Evolutionary conservation across 2,329 filamentous ascomycete species (phyloP), one percentile per base, ranked within the genome.

Genomic region (Stagonosporopsis rhizophila): DNA sequence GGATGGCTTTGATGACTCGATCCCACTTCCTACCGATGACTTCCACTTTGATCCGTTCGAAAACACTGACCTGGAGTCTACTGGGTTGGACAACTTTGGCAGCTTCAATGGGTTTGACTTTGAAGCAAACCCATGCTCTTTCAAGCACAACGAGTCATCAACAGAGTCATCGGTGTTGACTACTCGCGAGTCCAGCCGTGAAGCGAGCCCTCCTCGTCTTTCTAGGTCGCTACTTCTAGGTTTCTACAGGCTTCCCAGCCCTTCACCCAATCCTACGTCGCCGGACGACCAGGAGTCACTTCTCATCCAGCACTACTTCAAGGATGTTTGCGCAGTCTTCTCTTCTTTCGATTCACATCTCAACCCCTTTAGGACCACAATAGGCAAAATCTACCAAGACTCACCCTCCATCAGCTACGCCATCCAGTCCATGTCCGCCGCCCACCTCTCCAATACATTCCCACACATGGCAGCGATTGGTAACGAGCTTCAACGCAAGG

Each of bases 371-470:
- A 78, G 85, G 34, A 83, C 81, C 1, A 83, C 84, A 0, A 83
- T 87, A 12, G 81, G 80, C 4, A 81, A 81, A 20, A 77, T 86
- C 2, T 87, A 84, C 80, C 78, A 83, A 37, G 81, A 80, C n/a
- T 86, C 83, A 0, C 76, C 82, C 17, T 83, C 84, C 0, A 83
- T 87, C 46, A 85, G 83, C 64, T 85, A 83, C 42, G 84, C 84
- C 2, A 85, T 87, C 41, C 85, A 87, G 62, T 87, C 85, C 60
- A 88, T 87, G 85, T 83, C 85, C 1, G 84, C 85, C 8, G 85
- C 85, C 3, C 85, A 85, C 19, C 74, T 87, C 0, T 81, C 84
- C 0, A 84, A 86, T 65, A 78, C 84, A 51, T 85, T 84, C 52
- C 84, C 80, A 4, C 78, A 79, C 47, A 85, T 83, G 77, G 80